Evolutionary conservation across 129 eudicot genomes (phyloP).

Genomic region (Flaveria linearis): DNA sequence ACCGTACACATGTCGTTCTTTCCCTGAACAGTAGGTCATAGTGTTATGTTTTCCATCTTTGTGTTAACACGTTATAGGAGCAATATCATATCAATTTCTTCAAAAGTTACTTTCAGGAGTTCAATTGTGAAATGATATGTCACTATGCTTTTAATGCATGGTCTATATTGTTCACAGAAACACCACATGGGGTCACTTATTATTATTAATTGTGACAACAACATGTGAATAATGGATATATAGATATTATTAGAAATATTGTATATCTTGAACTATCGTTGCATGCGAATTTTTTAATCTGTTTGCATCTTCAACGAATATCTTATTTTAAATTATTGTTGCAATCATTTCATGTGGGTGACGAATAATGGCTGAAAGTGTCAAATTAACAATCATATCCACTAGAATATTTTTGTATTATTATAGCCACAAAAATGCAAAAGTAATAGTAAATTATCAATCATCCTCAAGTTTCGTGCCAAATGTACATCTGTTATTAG

Average conservation of each 20-base stretch:
- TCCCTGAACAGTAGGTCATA: no score
- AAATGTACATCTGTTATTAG: neutral
- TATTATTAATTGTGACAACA: neutral
- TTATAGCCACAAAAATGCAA: neutral
- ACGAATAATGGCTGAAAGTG: neutral
- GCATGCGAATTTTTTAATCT: neutral
- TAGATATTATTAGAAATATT: neutral
- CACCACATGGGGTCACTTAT: neutral
- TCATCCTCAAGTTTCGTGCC: constrained; percentile 6
- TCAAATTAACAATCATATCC: neutral
- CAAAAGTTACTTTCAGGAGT: neutral
- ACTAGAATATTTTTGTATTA: neutral
- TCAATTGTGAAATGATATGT: neutral
- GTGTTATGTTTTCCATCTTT: no score
- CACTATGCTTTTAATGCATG: neutral
- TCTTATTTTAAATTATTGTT: neutral
- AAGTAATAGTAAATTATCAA: neutral
- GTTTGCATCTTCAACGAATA: neutral
- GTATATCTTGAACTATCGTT: neutral
- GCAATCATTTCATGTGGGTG: neutral
- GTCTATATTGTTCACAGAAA: neutral
- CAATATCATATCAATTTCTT: no score
- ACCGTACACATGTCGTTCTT: no score
- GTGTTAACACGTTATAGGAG: no score
- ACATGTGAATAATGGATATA: no score